Conservation (phyloP, 2,329 filamentous ascomycete species). For the Penicillium sp. region DNA sequence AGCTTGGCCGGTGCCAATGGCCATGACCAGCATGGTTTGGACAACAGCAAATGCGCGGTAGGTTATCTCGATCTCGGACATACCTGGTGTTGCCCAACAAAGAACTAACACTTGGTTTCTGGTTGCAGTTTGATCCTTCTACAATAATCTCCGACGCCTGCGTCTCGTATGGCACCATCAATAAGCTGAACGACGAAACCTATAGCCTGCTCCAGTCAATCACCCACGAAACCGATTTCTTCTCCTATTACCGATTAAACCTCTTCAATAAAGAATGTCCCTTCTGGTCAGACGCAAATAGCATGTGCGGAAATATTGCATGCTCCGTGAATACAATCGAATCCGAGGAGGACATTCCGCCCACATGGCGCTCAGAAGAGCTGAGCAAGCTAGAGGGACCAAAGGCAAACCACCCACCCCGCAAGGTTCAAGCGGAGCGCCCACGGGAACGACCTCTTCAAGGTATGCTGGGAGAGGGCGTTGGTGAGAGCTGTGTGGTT, state of each 20-base stretch:
- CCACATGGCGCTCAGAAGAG: constrained; percentile 85
- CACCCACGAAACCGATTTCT: constrained; percentile 88
- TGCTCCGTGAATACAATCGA: constrained; percentile 94
- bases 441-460: constrained; percentile 66
- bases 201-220: constrained; percentile 73
- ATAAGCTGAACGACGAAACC: constrained; percentile 70
- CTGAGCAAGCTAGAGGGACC: constrained; percentile 88
- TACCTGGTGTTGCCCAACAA: background rate
- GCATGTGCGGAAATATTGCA: constrained; percentile 94
- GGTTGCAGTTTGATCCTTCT: constrained; percentile 70
- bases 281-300: constrained; percentile 89
- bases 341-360: constrained; percentile 87
- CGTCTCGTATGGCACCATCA: constrained; percentile 85
- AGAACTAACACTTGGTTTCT: constrained; percentile 5
- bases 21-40: constrained; percentile 36
- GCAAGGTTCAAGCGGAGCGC: constrained; percentile 63
- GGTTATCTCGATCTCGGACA: constrained; percentile 26
- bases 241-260: constrained; percentile 93
- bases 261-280: constrained; percentile 91
- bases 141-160: constrained; percentile 91
- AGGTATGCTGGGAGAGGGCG: constrained; percentile 74
- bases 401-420: constrained; percentile 79
- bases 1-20: constrained; percentile 44
- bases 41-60: constrained; percentile 50
- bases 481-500: constrained; percentile 92